Base-by-base conservation (phyloP, 75 land plant genomes). In the Picea sitchensis region DNA sequence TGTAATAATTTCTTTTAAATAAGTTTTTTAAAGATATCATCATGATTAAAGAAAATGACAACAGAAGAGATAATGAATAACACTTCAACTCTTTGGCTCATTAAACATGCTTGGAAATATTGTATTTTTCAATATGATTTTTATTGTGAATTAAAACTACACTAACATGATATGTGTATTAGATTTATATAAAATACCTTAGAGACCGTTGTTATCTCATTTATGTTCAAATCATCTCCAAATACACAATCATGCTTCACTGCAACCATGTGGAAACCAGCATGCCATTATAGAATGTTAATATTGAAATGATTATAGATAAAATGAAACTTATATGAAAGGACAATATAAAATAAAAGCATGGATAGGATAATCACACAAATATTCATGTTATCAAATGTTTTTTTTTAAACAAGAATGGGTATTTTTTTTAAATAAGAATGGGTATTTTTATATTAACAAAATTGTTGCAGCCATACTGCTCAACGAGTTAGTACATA, bases 161-260 rank as follows among this genome's bases (percentile, higher is more conserved):
- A 23, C 15, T n/a, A 17, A 0, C 17, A n/a, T 1, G 11, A n/a
- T 64, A 20, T 11, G 17, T 17, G 12, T 7, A 1, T 9, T n/a
- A 23, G 1, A 64, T n/a, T 1, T n/a, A 17, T n/a, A 72, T 64
- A 67, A 23, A 41, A 26, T 31, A 87, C 89, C 89, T 88, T 38
- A 38, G 88, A 86, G 11, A 88, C 89, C 26, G 74, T 44, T 44
- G 21, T 31, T 44, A 88, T 80, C 65, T 88, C 89, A 5, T 83
- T 81, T 44, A 88, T 21, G 21, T 67, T 77, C 11, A 86, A 59
- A 61, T 87, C 87, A 65, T 80, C 65, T 47, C 89, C 89, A 61
- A 86, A 88, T 12, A 88, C 82, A 80, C 89, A 88, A 64, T 88
- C 89, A 80, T 88, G 89, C 75, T 88, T 88, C 57, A 88, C 89